Evolutionary conservation across 2,329 filamentous ascomycete genomes (phyloP).

Genomic region (Lizonia empirigonia): DNA sequence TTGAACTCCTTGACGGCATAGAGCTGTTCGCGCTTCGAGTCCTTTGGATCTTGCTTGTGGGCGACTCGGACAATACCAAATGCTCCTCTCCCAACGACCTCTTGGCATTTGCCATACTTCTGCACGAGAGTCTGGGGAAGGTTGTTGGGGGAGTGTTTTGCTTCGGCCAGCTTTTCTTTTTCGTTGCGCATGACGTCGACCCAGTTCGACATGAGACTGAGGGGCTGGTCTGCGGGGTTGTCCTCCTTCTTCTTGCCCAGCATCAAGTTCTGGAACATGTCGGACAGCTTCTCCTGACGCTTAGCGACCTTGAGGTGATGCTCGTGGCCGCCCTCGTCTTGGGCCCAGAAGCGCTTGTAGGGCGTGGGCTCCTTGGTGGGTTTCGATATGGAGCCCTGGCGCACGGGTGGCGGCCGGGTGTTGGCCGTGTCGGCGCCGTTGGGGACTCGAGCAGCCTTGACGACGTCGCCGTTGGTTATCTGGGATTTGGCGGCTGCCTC

Average conservation of each 20-base stretch:
- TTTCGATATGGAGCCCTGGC: conserved; percentile 26
- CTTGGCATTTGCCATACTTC: conserved; percentile 98
- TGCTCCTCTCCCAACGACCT: conserved; percentile 92
- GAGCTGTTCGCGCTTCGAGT: conserved; percentile 78
- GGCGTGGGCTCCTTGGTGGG: conserved; percentile 42
- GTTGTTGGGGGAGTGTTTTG: conserved; percentile 79
- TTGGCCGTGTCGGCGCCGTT: conserved; percentile 34
- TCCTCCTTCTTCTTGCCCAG: conserved; percentile 80
- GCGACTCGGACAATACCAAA: conserved; percentile 98
- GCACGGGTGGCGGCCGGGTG: conserved; percentile 36
- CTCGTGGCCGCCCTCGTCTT: conserved; percentile 74
- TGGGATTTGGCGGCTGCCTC: conserved; percentile 32
- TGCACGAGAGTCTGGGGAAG: conserved; percentile 82
- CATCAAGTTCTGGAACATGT: conserved; percentile 86
- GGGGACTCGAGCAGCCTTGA: conserved; percentile 27
- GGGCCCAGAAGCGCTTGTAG: conserved; percentile 61
- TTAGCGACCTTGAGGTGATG: conserved; percentile 89
- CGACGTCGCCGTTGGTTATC: conserved; percentile 36
- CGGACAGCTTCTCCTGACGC: conserved; percentile 91
- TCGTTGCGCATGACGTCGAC: conserved; percentile 91
- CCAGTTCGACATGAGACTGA: conserved; percentile 95
- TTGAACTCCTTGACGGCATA: conserved; percentile 99
- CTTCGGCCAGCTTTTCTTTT: conserved; percentile 73
- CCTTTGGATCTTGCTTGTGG: conserved; percentile 87
- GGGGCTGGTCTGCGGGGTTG: conserved; percentile 71